Conservation (phyloP, 2,329 filamentous ascomycete species). For the Pseudogymnoascus sp. region DNA sequence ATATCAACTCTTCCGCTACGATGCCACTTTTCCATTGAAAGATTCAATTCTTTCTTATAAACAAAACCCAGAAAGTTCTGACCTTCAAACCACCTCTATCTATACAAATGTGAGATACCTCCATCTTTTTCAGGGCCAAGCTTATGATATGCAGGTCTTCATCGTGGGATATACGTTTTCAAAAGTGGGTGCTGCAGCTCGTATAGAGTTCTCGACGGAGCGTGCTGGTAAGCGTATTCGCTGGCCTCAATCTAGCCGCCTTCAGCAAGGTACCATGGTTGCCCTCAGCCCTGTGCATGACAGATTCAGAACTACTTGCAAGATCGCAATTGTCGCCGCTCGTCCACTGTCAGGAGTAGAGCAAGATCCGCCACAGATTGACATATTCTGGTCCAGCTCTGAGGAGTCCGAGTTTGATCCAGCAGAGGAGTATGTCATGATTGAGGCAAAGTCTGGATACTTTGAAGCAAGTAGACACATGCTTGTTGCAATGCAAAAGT, state of each 20-base stretch:
- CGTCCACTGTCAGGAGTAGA: slow-evolving; percentile 57
- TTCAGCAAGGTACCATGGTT: slow-evolving; percentile 47
- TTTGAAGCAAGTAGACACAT: slow-evolving; percentile 71
- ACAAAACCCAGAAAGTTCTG: slow-evolving; percentile 45
- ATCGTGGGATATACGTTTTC: slow-evolving; percentile 60
- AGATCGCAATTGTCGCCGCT: slow-evolving; percentile 66
- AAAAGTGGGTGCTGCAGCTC: slow-evolving; percentile 54
- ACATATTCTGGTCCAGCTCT: slow-evolving; percentile 61
- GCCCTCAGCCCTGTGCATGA: slow-evolving; percentile 48
- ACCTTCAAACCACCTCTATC: slow-evolving; percentile 51
- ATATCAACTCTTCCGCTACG: slow-evolving; percentile 69
- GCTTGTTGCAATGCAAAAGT: slow-evolving; percentile 60
- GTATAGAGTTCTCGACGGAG: slow-evolving; percentile 63
- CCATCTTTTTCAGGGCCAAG: background rate
- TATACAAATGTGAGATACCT: slow-evolving; percentile 57
- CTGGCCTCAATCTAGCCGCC: slow-evolving; percentile 50
- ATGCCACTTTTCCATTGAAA: slow-evolving; percentile 62
- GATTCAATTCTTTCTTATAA: slow-evolving; percentile 55
- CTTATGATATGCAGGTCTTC: slow-evolving; percentile 45
- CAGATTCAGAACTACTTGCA: slow-evolving; percentile 56
- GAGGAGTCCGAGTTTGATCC: slow-evolving; percentile 63
- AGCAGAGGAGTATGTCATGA: slow-evolving; percentile 55
- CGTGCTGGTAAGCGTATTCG: slow-evolving; percentile 58
- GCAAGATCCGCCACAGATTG: slow-evolving; percentile 62
- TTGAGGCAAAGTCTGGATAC: slow-evolving; percentile 67